Evolutionary conservation across 225 moss, liverwort and hornwort species (phyloP), one percentile per base, ranked within the genome.

Genomic region (Ulota crispa): DNA sequence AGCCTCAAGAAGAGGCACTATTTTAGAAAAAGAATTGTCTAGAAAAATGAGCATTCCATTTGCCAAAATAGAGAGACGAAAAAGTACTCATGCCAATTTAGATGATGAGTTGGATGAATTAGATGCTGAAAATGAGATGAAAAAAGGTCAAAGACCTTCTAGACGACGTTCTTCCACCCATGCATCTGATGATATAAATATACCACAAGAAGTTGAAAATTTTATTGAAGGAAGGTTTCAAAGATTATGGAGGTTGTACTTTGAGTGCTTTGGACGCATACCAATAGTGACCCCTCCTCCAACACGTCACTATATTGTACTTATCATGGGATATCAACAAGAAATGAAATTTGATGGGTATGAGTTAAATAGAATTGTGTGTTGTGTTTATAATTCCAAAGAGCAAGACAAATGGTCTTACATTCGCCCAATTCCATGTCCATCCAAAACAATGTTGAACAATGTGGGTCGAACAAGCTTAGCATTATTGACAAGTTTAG

Each of bases 381-480:
- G 85, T 82, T 81, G 80, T 14, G 83, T 90, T 2, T 90, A 90
- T 9, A 87, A 75, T 8, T 90, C 83, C 8, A 27, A 78, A 68
- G 72, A 85, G 3, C 90, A 82, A 79, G 81, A 76, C n/a, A 83
- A 83, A 31, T 90, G 90, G 85, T 83, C 83, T 7, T 85, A 83
- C 1, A 85, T 79, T 19, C 64, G 57, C 14, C 54, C 70, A 8
- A 78, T 83, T 72, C 83, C 87, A 52, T 87, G 81, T 52, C 78
- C 80, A 31, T 78, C 76, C 0, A 72, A 47, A n/a, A 85, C 87
- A 23, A 90, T 90, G 85, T 31, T 71, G 28, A 24, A 23, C 7
- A 24, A 76, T 0, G 65, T 83, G 1, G 87, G 90, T 28, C 43
- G 20, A 59, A 90, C 73, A 15, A 83, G 85, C 45, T 81, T 85